phyloP scores from a whole-genome alignment of 768 basidiomycete genomes.

The Chalciporus piperatus region DNA sequence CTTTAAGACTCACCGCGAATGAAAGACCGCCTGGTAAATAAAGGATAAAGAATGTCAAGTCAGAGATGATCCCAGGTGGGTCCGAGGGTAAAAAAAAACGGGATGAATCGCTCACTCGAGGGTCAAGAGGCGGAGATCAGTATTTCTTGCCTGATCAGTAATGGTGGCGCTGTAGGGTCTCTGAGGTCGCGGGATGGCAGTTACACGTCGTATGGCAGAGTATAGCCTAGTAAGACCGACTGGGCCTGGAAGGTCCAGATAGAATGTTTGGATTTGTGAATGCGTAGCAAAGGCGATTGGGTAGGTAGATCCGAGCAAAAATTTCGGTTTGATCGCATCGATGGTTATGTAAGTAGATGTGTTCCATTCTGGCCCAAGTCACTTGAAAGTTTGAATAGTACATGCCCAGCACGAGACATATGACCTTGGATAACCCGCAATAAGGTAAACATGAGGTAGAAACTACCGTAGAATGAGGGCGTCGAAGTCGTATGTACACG shows the following conservation, averaged over 20 bases:
- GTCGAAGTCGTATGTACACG: neutral
- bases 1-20: conserved; percentile 58
- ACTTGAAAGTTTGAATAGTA: too few species aligned
- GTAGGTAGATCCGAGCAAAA: conserved; percentile 11
- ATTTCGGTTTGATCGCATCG: conserved; percentile 16
- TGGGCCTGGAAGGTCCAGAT: conserved; percentile 22
- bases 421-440: too few species aligned
- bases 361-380: conserved; percentile 7
- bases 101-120: conserved; percentile 53
- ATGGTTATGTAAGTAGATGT: conserved; percentile 22
- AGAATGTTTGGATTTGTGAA: conserved; percentile 11
- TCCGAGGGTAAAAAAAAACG: conserved; percentile 13
- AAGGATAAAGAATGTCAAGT: conserved; percentile 6
- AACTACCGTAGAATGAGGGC: too few species aligned
- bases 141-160: conserved; percentile 75
- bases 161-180: conserved; percentile 48
- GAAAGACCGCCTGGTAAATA: conserved; percentile 63
- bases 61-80: conserved; percentile 12
- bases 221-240: neutral
- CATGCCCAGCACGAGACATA: too few species aligned
- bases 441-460: neutral
- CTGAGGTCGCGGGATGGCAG: conserved; percentile 36
- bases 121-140: conserved; percentile 80
- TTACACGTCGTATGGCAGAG: neutral
- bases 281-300: conserved; percentile 26